A percentile compares a stretch with the other conserved stretches of the same genome.
Evolutionary conservation across 306 rosid genomes (phyloP).

Genomic region (Ceratonia siliqua): DNA sequence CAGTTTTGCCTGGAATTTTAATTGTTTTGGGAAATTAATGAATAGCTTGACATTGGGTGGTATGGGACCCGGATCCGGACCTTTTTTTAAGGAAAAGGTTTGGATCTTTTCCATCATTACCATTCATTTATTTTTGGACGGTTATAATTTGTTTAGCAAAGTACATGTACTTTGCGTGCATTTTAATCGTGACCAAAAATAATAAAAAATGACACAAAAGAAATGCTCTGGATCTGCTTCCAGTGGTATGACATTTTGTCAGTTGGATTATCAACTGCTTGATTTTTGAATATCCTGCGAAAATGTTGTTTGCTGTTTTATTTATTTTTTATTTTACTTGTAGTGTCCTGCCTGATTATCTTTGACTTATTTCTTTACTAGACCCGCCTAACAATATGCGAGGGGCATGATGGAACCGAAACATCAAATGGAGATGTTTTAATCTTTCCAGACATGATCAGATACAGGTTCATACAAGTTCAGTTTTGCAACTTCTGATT

Average conservation of each 20-base stretch:
- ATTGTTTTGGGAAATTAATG: not conserved
- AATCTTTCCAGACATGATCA: constrained; percentile 92
- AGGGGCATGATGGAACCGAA: constrained; percentile 94
- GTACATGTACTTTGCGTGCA: too few species aligned
- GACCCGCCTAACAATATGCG: constrained; percentile 89
- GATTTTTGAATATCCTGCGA: not conserved
- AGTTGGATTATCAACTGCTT: too few species aligned
- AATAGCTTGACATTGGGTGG: not conserved
- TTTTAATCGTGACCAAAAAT: too few species aligned
- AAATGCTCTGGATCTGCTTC: too few species aligned
- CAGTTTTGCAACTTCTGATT: not conserved
- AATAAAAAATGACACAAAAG: too few species aligned
- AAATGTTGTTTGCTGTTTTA: not conserved
- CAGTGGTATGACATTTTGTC: too few species aligned
- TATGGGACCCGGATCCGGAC: too few species aligned
- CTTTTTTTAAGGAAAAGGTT: too few species aligned
- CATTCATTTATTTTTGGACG: too few species aligned
- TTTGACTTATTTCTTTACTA: constrained; percentile 38
- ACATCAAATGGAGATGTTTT: constrained; percentile 96
- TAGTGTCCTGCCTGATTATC: not conserved
- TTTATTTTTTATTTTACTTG: not conserved
- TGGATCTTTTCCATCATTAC: too few species aligned
- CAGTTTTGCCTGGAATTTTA: not conserved
- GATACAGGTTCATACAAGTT: constrained; percentile 73
- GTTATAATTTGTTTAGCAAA: too few species aligned